Evolutionary conservation across 2,329 filamentous ascomycete species (phyloP), one percentile per base, ranked within the genome.

Genomic region (Niveomyces coronatus): DNA sequence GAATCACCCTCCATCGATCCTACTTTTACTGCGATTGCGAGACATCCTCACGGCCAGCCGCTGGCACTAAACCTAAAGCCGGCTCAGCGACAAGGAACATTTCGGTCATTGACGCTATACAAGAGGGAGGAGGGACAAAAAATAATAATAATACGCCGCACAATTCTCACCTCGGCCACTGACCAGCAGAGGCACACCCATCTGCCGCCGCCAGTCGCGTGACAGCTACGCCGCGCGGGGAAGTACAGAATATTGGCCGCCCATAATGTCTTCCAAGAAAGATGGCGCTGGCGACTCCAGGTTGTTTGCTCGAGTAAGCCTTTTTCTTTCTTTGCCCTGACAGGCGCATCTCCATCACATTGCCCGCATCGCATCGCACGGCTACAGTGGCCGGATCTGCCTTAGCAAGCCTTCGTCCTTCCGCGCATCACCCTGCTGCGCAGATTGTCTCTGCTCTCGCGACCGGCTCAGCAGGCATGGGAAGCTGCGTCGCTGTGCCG

Each of bases 281-380:
- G 65, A 54, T 45, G 52, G 78, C 62, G 85, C 85, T 67, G 87
- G 91, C 65, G 91, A 96, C 78, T 94, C 91, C 68, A 96, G 95
- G 77, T 81, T 98, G 68, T 98, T 98, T 71, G 89, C 91, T 63
- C 80, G 91, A 71, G 91, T 98, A 76, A 71, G 72, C 62, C 41
- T 44, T 28, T 34, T n/a, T n/a, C n/a, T n/a, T n/a, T n/a, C n/a
- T n/a, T n/a, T n/a, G n/a, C n/a, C n/a, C n/a, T n/a, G n/a, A n/a
- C n/a, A n/a, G n/a, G n/a, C n/a, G n/a, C n/a, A n/a, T n/a, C n/a
- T n/a, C n/a, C 17, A 33, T 40, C 43, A 43, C 30, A 24, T 31
- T 42, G 38, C 30, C 32, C 30, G 37, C 27, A 10, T 24, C 17
- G 19, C 31, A 19, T 38, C 24, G 15, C 13, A 26, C 16, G 30